Conservation (phyloP, 1,139 yeast species). For the Waltiozyma solani region DNA sequence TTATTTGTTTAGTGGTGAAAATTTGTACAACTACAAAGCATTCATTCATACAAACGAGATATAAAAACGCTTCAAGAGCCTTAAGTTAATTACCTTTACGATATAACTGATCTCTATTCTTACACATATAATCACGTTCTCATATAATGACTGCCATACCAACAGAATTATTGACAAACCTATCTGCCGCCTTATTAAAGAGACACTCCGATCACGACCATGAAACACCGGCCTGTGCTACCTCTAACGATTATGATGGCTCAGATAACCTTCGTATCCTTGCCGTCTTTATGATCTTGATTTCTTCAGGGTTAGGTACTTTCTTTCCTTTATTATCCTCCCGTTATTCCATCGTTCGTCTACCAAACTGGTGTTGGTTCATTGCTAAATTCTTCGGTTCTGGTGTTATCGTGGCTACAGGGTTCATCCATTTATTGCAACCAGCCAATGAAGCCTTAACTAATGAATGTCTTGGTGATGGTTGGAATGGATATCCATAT, state of each 20-base stretch:
- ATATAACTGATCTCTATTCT: too few relatives aligned
- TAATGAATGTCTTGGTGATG: constrained; percentile 43
- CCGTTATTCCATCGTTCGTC: constrained; percentile 37
- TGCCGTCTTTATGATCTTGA: constrained; percentile 48
- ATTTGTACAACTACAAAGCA: too few relatives aligned
- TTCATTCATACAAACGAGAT: too few relatives aligned
- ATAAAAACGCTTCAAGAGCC: too few relatives aligned
- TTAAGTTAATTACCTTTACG: too few relatives aligned
- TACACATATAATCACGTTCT: too few relatives aligned
- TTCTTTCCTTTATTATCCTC: constrained; percentile 53
- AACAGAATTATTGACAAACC: too few relatives aligned
- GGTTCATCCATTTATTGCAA: constrained; percentile 72
- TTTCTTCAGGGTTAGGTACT: constrained; percentile 47
- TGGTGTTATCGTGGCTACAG: constrained; percentile 87
- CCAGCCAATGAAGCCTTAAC: constrained; percentile 61
- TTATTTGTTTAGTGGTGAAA: too few relatives aligned
- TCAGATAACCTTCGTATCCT: constrained; percentile 46
- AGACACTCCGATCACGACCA: constrained; percentile 12
- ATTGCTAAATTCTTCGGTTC: constrained; percentile 83
- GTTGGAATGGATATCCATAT: constrained; percentile 44
- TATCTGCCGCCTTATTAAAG: constrained; percentile 4
- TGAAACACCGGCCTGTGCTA: constrained; percentile 12
- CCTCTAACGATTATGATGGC: constrained; percentile 26
- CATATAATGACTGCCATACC: too few relatives aligned
- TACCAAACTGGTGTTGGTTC: constrained; percentile 56